Base-by-base conservation (phyloP, 2,329 filamentous ascomycete genomes). In the Ophiocordyceps camponoti-floridani region DNA sequence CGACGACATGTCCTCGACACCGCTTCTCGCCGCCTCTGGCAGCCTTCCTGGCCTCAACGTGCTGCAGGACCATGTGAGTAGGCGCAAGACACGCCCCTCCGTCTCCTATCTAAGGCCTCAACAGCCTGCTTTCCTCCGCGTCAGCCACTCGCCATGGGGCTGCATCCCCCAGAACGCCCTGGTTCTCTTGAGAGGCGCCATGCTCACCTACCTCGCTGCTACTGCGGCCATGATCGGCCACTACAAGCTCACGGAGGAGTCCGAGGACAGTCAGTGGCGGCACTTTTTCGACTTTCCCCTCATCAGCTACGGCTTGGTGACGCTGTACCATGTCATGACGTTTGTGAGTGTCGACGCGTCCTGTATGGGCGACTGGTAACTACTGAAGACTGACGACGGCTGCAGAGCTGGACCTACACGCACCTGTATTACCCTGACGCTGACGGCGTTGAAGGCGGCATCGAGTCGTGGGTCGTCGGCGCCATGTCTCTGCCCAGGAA, bases 41-140 rank as follows among this genome's bases (percentile, higher is more conserved):
- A 53, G 55, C 33, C 53, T 60, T n/a, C 57, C 60, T 16, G 54
- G 56, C 12, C 53, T 54, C n/a, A 54, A 54, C 28, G 47, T 53
- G n/a, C 47, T 62, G 51, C 58, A 59, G 44, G 61, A 63, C 41
- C 61, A 63, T 51, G 61, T 61, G 43, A 53, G 43, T 33, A 7
- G 12, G 3, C 27, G 7, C 9, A 1, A 27, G 13, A 12, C 14
- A 13, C 11, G n/a, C 10, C 26, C 11, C 8, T 42, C 43, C 40
- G n/a, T 5, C 12, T n/a, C 16, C 4, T 19, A 26, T 10, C 37
- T 44, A n/a, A 44, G 16, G 23, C 8, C 10, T 10, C 26, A 0
- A 14, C 41, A 73, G 69, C 66, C 69, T 27, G 66, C 70, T 13
- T 72, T 69, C 46, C 61, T 72, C 13, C 66, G 69, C 52, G 67